phyloP scores from a whole-genome alignment of 2,329 filamentous ascomycete genomes.

The Clarireedia sp. region DNA sequence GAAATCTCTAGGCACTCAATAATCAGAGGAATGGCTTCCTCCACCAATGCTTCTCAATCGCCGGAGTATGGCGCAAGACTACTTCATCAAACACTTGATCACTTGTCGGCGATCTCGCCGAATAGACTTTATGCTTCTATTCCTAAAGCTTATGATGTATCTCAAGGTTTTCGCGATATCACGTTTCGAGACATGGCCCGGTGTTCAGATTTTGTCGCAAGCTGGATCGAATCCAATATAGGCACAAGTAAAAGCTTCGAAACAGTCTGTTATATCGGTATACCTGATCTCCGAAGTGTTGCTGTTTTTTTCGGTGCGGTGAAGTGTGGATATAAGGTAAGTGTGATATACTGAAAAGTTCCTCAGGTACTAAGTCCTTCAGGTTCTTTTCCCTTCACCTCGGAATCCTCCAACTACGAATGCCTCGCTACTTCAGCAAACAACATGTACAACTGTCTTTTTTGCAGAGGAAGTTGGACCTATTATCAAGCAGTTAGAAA shows the following conservation, averaged over 20 bases:
- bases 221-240: slow-evolving; percentile 17
- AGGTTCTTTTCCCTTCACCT: slow-evolving; percentile 10
- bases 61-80: background rate
- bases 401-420: slow-evolving; percentile 5
- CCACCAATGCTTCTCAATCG: background rate
- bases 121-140: background rate
- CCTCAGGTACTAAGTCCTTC: background rate
- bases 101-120: background rate
- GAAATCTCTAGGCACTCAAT: background rate
- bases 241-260: background rate
- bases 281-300: slow-evolving; percentile 5
- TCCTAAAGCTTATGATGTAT: background rate
- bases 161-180: slow-evolving; percentile 11
- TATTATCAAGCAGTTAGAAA: background rate
- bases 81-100: background rate
- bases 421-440: slow-evolving; percentile 1
- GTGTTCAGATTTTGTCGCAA: slow-evolving; percentile 14
- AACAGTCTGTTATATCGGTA: slow-evolving; percentile 38
- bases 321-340: slow-evolving; percentile 10
- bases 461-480: background rate
- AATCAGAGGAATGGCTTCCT: background rate
- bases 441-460: slow-evolving; percentile 2
- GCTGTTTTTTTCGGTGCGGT: slow-evolving; percentile 6
- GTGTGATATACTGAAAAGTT: background rate
- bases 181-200: slow-evolving; percentile 12